These are phyloP conservation scores for Malus asiatica DNA, from an alignment of 306 rosid species.

Conservation along the genomic window DNA sequence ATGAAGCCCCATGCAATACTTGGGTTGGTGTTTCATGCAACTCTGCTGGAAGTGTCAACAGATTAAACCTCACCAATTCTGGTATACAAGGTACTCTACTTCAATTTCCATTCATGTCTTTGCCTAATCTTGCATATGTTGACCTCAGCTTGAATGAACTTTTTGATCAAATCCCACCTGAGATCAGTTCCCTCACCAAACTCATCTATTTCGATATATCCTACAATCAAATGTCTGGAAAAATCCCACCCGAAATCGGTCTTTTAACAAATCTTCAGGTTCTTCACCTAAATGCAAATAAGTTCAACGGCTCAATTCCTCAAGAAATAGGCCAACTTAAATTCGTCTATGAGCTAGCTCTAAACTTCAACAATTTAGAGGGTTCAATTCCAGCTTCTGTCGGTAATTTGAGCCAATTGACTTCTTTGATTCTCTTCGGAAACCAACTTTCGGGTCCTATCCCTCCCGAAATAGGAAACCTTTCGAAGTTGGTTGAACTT, in stretches of 20 bases:
- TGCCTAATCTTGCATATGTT: constrained; percentile 9
- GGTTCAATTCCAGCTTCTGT: neutral
- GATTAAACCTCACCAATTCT: constrained; percentile 12
- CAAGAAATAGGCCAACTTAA: neutral
- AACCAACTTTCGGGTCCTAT: neutral
- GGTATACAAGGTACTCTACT: constrained; percentile 21
- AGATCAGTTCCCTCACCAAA: constrained; percentile 9
- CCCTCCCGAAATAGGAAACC: constrained; percentile 3
- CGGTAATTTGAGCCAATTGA: neutral
- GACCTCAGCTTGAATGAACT: constrained; percentile 14
- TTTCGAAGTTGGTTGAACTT: constrained; percentile 8
- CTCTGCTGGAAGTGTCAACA: neutral
- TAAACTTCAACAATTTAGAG: neutral
- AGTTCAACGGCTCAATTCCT: constrained; percentile 1
- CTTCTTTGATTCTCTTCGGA: neutral
- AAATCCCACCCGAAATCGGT: constrained; percentile 13
- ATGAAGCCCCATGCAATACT: constrained; percentile 2
- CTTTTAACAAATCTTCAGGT: neutral
- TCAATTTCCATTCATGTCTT: constrained; percentile 6
- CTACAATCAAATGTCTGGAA: constrained; percentile 8
- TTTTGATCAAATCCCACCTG: constrained; percentile 7
- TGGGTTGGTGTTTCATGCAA: constrained; percentile 22
- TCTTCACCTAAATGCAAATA: neutral
- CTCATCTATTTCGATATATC: constrained; percentile 17
- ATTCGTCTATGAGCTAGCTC: constrained; percentile 6